Evolutionary conservation across 345 rosid genomes (phyloP), one percentile per base, ranked within the genome.

Genomic region (Gossypium ekmanianum): DNA sequence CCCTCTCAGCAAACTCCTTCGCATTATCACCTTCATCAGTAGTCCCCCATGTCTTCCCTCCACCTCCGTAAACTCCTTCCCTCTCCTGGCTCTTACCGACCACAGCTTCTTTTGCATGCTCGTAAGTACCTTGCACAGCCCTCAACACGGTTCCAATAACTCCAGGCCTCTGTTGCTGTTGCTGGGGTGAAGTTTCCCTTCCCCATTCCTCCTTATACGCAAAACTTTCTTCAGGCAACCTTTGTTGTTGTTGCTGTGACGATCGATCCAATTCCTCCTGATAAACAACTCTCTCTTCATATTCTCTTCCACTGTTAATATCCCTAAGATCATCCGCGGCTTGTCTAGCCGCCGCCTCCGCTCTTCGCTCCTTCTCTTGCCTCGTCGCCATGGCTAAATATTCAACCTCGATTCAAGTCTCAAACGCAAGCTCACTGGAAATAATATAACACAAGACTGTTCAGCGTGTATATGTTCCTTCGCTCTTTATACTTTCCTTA

Each of bases 71-170:
- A 2, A 26, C 9, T 3, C 78, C 82, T 71, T 66, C 75, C 11
- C 65, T 62, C 50, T 82, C 81, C 3, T 82, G 68, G 79, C 76
- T 77, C 78, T 88, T 90, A 1, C 93, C 97, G 0, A 87, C 84
- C 5, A 88, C 88, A 0, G 85, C 93, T 3, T 87, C 94, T 69
- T 84, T 91, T 0, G 90, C 97, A 9, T 88, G 90, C 80, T 82
- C 91, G 58, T 77, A 79, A 0, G 92, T 90, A 45, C 80, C 91
- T 5, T 83, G 82, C 16, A 93, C 89, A 3, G 87, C 88, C 67
- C 79, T 81, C 27, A 91, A 65, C 71, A 93, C 85, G 0, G 89
- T 86, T 10, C 89, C 95, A 57, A 91, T 75, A 43, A 90, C 82
- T 1, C 95, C 92, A 0, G 87, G 89, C 47, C 79, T 84, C 44